phyloP scores from a whole-genome alignment of 2,329 filamentous ascomycete species.

The Aspergillus alliaceus region DNA sequence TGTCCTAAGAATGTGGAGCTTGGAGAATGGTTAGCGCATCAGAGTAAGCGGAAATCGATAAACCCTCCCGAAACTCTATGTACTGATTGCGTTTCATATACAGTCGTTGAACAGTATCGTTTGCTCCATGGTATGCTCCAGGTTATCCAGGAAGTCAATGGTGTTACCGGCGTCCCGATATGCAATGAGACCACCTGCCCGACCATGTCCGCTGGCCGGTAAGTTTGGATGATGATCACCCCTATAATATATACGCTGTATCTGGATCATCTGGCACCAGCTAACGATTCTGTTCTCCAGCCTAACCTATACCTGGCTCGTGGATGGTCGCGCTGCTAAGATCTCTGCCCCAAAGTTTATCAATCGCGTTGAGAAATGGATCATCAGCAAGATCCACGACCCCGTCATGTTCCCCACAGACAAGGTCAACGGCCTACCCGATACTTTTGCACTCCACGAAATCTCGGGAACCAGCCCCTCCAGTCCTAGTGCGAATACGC shows the following conservation, averaged over 20 bases:
- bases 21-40: constrained; percentile 94
- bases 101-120: constrained; percentile 90
- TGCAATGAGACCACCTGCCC: constrained; percentile 85
- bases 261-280: too few species aligned
- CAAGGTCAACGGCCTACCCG: constrained; percentile 61
- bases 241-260: background rate
- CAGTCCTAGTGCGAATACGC: constrained; percentile 58
- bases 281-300: constrained; percentile 48
- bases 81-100: background rate
- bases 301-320: constrained; percentile 95
- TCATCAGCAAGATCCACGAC: constrained; percentile 92
- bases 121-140: constrained; percentile 86
- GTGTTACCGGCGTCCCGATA: constrained; percentile 69
- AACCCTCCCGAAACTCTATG: background rate
- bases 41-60: constrained; percentile 60
- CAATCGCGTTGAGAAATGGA: constrained; percentile 94
- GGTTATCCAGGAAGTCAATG: constrained; percentile 82
- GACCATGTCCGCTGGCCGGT: constrained; percentile 92
- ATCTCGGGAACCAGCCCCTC: constrained; percentile 50
- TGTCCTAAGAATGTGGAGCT: constrained; percentile 91
- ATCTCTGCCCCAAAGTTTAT: constrained; percentile 93
- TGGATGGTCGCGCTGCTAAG: constrained; percentile 83
- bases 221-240: constrained; percentile 46
- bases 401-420: constrained; percentile 87
- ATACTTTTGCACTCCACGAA: constrained; percentile 56